phyloP scores from a whole-genome alignment of 2,329 filamentous ascomycete species.

The Ceratocystis albifundus region DNA sequence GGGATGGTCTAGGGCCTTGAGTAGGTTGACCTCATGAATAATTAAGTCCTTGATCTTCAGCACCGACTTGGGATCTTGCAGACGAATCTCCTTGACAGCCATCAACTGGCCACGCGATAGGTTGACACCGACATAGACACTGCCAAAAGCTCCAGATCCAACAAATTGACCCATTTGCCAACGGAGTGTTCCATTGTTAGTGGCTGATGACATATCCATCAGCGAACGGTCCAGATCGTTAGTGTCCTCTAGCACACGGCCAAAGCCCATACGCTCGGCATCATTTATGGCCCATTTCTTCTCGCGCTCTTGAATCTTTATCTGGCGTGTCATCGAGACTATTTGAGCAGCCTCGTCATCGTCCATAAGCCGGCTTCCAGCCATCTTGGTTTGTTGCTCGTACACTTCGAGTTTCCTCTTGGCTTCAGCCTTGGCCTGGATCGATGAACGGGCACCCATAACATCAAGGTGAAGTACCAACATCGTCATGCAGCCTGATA shows the following conservation, averaged over 20 bases:
- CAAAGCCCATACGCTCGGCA: constrained; percentile 74
- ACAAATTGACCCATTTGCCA: constrained; percentile 99
- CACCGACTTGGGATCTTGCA: constrained; percentile 86
- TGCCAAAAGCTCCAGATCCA: constrained; percentile 91
- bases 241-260: constrained; percentile 81
- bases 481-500: constrained; percentile 93
- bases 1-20: constrained; percentile 90
- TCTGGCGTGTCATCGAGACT: constrained; percentile 63
- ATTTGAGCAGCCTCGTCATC: constrained; percentile 75
- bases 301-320: constrained; percentile 65
- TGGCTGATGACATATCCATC: constrained; percentile 83
- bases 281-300: constrained; percentile 66
- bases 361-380: constrained; percentile 58
- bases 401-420: constrained; percentile 62
- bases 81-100: constrained; percentile 96
- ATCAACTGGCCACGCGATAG: constrained; percentile 91
- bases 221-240: constrained; percentile 94
- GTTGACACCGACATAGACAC: constrained; percentile 95
- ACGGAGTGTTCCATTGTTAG: constrained; percentile 86
- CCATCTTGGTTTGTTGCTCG: constrained; percentile 61
- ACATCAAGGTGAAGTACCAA: constrained; percentile 98
- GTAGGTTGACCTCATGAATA: constrained; percentile 89
- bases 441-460: constrained; percentile 86
- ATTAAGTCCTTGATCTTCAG: constrained; percentile 90
- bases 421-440: constrained; percentile 88